Evolutionary conservation across 441 rosid species (phyloP), one percentile per base, ranked within the genome.

Genomic region (Pelargonium australe): DNA sequence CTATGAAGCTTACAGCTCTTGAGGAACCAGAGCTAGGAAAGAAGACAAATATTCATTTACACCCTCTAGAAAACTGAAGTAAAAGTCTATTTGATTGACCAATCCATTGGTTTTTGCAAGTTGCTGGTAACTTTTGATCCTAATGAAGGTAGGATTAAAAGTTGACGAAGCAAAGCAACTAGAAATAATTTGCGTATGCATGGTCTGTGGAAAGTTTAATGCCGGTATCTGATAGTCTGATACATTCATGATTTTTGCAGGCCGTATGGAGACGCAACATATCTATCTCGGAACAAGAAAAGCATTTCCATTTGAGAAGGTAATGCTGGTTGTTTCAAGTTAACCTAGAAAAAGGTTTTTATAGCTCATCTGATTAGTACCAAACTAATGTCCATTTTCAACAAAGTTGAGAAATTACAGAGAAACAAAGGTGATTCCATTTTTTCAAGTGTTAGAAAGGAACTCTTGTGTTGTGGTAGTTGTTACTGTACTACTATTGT

Each of bases 231-330:
- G 25, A 23, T 23, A 23, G 10, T 1, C 12, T 10, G 53, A 47
- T 47, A n/a, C 16, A 1, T 51, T 65, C 41, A 63, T 40, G 69
- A 14, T 66, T 63, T 63, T 72, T 69, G 78, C 87, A 85, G 92
- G 81, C 80, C 86, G 23, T 84, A 76, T 34, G 83, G 85, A 7
- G 89, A 86, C 74, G 64, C 75, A 57, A 44, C 77, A 67, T 78
- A 73, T 70, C 63, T 73, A 73, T 78, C 88, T 19, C 83, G 91
- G 90, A 88, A 77, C 70, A 72, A 73, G 80, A 84, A 82, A 77
- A 73, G 77, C 76, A 64, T 81, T 66, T 75, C 88, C 55, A 44
- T 72, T 67, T 88, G 83, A 86, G 61, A 75, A 74, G 55, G 14
- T 49, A 14, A n/a, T 49, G 25, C 2, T 23, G 25, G 25, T 23